A percentile compares a stretch with the other conserved stretches of the same genome.
Conservation (phyloP, 768 basidiomycete species). For the Serendipita vermifera region DNA sequence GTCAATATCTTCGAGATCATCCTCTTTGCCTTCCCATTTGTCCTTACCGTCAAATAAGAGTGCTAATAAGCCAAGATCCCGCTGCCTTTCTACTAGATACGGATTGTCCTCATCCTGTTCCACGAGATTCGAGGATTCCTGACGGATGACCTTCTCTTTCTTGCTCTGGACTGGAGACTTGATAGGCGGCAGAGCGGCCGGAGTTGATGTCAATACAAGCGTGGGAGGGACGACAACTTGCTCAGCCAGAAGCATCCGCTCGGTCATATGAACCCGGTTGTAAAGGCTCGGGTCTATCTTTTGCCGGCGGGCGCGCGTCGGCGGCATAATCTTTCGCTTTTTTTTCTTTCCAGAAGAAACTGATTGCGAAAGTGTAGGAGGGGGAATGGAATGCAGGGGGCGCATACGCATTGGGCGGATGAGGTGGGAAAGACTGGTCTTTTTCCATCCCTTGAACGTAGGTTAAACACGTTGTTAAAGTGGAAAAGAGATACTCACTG, state of each 20-base stretch:
- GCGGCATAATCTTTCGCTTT: conserved; percentile 21
- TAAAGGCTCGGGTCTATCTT: conserved; percentile 64
- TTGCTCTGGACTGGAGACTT: conserved; percentile 10
- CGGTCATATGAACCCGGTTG: conserved; percentile 58
- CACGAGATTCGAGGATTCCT: conserved; percentile 6
- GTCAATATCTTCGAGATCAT: conserved; percentile 39
- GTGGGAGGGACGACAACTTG: conserved; percentile 1
- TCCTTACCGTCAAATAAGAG: conserved; percentile 36
- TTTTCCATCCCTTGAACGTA: conserved; percentile 65
- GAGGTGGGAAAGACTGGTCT: conserved; percentile 51
- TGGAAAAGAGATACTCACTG: conserved; percentile 13
- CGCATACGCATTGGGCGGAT: conserved; percentile 58
- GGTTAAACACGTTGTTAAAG: not conserved
- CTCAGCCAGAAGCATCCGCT: conserved; percentile 44
- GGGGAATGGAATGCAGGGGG: conserved; percentile 46
- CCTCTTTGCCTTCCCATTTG: conserved; percentile 51
- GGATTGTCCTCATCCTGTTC: conserved; percentile 13
- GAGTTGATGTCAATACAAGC: not conserved
- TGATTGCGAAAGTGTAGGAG: conserved; percentile 14
- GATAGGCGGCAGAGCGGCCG: not conserved
- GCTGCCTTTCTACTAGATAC: conserved; percentile 29
- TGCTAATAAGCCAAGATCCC: conserved; percentile 29
- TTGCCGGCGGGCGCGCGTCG: conserved; percentile 42
- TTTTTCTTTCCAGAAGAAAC: conserved; percentile 13
- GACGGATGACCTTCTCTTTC: not conserved